A percentile compares a stretch with the other conserved stretches of the same genome.
Evolutionary conservation across 2,329 filamentous ascomycete species (phyloP).

Genomic region (Alternaria conjuncta): DNA sequence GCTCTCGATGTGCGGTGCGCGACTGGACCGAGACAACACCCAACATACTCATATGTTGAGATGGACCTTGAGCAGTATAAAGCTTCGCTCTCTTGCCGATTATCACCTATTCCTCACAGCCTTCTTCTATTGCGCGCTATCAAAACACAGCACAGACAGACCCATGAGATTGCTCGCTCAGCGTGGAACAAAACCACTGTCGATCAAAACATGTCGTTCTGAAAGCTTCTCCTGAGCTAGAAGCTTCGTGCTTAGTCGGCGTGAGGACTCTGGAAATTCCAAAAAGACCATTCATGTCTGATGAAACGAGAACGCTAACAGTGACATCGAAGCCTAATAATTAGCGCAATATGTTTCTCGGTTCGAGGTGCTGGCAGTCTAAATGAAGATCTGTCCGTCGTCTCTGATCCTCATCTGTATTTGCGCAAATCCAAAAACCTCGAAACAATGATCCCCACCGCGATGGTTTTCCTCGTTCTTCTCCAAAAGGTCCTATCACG

Average conservation of each 20-base stretch:
- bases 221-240: not conserved
- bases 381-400: not conserved
- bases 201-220: not conserved
- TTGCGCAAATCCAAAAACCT: too few species aligned
- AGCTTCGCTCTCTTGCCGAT: not conserved
- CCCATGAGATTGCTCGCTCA: not conserved
- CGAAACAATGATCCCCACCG: too few species aligned
- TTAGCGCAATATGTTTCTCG: too few species aligned
- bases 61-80: not conserved
- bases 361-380: not conserved
- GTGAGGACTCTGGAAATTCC: too few species aligned
- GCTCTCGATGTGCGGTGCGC: not conserved
- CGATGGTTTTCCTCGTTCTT: too few species aligned
- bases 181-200: not conserved
- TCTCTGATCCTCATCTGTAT: not conserved
- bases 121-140: not conserved
- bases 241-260: rapidly evolving
- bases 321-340: too few species aligned
- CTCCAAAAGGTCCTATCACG: too few species aligned
- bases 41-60: not conserved
- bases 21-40: not conserved
- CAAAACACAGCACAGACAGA: not conserved
- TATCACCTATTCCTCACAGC: not conserved
- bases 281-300: too few species aligned
- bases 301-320: too few species aligned